Base-by-base conservation (phyloP, 2,329 filamentous ascomycete genomes). In the Botrytis hyacinthi region DNA sequence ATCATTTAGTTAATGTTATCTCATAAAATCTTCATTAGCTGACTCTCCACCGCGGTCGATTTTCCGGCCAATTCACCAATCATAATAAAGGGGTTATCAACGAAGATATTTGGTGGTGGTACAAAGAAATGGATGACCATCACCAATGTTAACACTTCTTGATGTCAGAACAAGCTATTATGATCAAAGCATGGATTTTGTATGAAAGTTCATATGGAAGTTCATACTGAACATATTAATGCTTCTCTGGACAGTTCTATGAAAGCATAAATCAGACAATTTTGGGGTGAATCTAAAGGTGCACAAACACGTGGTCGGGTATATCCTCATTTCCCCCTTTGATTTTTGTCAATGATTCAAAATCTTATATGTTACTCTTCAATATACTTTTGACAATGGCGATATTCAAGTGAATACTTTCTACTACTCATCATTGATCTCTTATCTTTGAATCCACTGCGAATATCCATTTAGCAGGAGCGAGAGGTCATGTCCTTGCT, bases 31-130 rank as follows among this genome's bases (percentile, higher is more conserved):
- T 57, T 69, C 35, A 18, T 29, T 69, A 42, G 35, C n/a, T 26
- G 18, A 20, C 66, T 46, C 71, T 71, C 74, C 71, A 75, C 74
- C 62, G 73, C 74, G 71, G 65, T 69, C 42, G 35, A 60, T 48
- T 59, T 76, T 76, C 75, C 75, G 75, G 75, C 75, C 75, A 76
- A 75, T 71, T 70, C 35, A 61, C 75, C 75, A 76, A 75, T 75
- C 51, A 73, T 40, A 74, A 42, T 26, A 66, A 54, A 61, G 71
- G 61, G 68, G 71, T 40, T 68, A 51, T 67, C 42, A n/a, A 42
- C 22, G 16, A 40, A 57, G 9, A 37, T 54, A 5, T 61, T 72
- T 61, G n/a, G 32, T 35, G 16, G 42, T 59, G 16, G 3, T 66
- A 48, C 62, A 70, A 74, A 74, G 66, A 69, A 59, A 40, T 26